Evolutionary conservation across 495 filamentous ascomycete species (phyloP), one percentile per base, ranked within the genome.

Genomic region (Bryoglossum gracile): DNA sequence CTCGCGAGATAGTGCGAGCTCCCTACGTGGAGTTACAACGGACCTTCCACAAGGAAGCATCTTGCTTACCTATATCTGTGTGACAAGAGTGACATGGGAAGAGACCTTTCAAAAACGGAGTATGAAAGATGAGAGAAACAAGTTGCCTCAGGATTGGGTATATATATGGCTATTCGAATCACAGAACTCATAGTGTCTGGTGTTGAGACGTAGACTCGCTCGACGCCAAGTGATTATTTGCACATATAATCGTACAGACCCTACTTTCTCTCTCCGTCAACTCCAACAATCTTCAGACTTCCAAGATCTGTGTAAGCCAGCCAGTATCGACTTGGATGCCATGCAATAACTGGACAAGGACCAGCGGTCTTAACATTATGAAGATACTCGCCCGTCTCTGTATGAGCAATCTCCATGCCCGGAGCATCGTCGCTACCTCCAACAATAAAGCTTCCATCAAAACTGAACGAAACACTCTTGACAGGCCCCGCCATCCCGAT

Each of bases 301-400:
- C 82, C 81, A 3, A 80, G 69, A 57, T 94, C 92, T 18, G 86
- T 83, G 70, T 94, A 95, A 10, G 91, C 92, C 43, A 98, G 62
- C 72, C 81, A 87, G 59, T 97, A 98, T 59, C 83, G 71, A 28
- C 76, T 85, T 3, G 92, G 92, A 63, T 95, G 89, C 91, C 91
- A 98, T 4, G 83, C 83, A 5, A 95, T 83, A 33, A 82, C 73
- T 6, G 83, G 80, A 44, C 73, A 72, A 23, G 77, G 61, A 51
- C 75, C 77, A 4, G 68, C 69, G 1, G 84, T 86, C 46, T 87
- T 84, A 44, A 95, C 73, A 8, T 75, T 88, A 55, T 89, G 81
- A 6, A 95, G 80, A 54, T 78, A 78, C 32, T 97, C 94, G 1
- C 91, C 94, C 0, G 82, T 87, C 62, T 97, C 94, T 2, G 83